These are phyloP conservation scores for Clavispora fructus DNA, from an alignment of 805 yeast genomes.

Conservation along the genomic window DNA sequence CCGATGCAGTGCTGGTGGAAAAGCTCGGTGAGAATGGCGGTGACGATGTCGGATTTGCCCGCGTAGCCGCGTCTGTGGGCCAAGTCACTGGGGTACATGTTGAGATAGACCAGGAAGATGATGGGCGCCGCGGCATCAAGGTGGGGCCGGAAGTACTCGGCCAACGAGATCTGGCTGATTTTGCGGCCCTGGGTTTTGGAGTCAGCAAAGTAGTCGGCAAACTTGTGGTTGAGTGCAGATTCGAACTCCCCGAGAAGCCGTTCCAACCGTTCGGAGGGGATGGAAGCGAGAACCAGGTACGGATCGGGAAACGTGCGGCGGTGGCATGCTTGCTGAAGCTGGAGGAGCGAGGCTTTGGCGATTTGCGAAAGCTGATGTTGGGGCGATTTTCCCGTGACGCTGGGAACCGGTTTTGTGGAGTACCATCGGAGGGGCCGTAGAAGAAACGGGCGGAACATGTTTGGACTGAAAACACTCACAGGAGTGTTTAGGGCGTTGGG, in stretches of 20 bases:
- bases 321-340: not conserved
- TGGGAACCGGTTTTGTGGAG: not conserved
- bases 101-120: conserved; percentile 4
- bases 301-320: not conserved
- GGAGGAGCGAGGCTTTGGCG: not conserved
- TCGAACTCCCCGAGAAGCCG: not conserved
- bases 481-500: too few species aligned
- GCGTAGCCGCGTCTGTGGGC: not conserved
- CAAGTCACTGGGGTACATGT: conserved; percentile 2
- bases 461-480: too few species aligned
- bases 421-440: too few species aligned
- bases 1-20: conserved; percentile 20
- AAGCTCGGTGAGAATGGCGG: conserved; percentile 18
- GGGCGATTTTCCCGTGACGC: not conserved
- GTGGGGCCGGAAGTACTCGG: conserved; percentile 6
- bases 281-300: not conserved
- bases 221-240: not conserved
- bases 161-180: not conserved
- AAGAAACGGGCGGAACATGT: too few species aligned
- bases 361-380: not conserved
- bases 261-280: not conserved
- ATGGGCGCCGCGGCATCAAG: conserved; percentile 3
- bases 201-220: not conserved
- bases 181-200: not conserved
- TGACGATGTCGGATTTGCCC: conserved; percentile 15